Conservation (phyloP, 2,329 filamentous ascomycete species). For the Paraphoma chrysanthemicola region DNA sequence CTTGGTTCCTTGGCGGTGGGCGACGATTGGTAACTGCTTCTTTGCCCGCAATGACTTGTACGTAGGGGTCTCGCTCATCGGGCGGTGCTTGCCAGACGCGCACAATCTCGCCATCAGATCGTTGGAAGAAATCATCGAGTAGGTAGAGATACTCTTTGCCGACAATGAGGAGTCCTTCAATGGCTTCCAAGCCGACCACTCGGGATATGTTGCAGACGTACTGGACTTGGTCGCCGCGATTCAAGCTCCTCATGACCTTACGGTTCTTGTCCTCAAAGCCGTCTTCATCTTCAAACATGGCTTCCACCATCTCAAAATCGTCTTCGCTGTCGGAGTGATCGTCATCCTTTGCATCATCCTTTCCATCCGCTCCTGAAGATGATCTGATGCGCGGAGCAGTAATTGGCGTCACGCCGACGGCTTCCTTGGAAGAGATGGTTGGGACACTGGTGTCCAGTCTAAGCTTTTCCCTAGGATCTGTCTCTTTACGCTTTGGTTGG, state of each 20-base stretch:
- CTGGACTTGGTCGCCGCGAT: constrained; percentile 89
- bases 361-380: constrained; percentile 22
- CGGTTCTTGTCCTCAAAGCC: constrained; percentile 97
- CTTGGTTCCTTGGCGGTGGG: constrained; percentile 39
- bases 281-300: constrained; percentile 84
- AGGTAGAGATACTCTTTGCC: constrained; percentile 93
- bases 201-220: constrained; percentile 95
- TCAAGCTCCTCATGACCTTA: constrained; percentile 93
- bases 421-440: constrained; percentile 34
- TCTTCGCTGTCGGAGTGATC: constrained; percentile 69
- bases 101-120: constrained; percentile 93
- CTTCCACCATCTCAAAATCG: constrained; percentile 94
- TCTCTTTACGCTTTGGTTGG: constrained; percentile 81
- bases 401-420: constrained; percentile 39
- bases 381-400: constrained; percentile 26
- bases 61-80: constrained; percentile 93
- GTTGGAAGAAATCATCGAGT: constrained; percentile 95
- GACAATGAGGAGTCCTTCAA: constrained; percentile 90
- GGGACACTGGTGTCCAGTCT: constrained; percentile 56
- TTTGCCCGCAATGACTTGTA: constrained; percentile 88
- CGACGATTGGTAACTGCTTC: constrained; percentile 62
- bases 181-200: constrained; percentile 90
- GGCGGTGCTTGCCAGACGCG: constrained; percentile 92
- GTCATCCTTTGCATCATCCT: constrained; percentile 47
- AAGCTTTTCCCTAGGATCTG: constrained; percentile 57